Evolutionary conservation across 1,139 yeast species (phyloP), one percentile per base, ranked within the genome.

Genomic region (Zygoascus meyerae): DNA sequence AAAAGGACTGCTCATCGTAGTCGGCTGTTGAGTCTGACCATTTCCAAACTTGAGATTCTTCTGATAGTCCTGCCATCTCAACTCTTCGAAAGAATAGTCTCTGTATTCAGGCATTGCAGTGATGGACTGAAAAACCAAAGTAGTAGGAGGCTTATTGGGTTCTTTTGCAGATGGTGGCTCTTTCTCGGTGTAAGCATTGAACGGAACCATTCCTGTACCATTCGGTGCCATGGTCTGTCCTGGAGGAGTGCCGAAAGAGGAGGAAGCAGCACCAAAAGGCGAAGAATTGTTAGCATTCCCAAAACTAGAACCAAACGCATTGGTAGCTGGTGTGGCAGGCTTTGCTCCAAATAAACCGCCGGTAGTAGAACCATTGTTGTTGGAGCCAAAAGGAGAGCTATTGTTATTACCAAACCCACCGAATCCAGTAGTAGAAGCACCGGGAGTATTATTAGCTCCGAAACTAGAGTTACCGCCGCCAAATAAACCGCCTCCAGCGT

Each of bases 41-140:
- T 66, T 72, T n/a, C 83, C 85, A 54, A 59, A 79, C 48, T 81
- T 77, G 55, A 95, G 74, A 52, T 79, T 79, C 53, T 81, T 86
- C 59, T 81, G 80, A 63, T 92, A 92, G 67, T 92, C 99, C 65
- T 85, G 92, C 57, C 78, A 70, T 64, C 99, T 77, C 66, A 92
- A 75, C 64, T 92, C 98, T 65, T 90, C 97, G 59, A 83, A 78
- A 0, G 95, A 85, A 59, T 69, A 86, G 59, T 81, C 81, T 55
- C 76, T 74, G 64, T 92, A 92, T 61, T 87, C 95, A 11, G 95
- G 95, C 97, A 92, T 90, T 37, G 86, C 77, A 16, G 85, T 72
- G 52, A 94, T 81, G 57, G 81, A 81, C 63, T 90, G 89, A 65
- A 75, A 92, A 42, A 75, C 68, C 56, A 77, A 80, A 31, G 78